Percentiles rank a stretch among this genome's conserved stretches.
These are phyloP conservation scores for Syncephalastrum contaminatum DNA, from an alignment of 371 early-diverging fungal species.

Conservation along the genomic window DNA sequence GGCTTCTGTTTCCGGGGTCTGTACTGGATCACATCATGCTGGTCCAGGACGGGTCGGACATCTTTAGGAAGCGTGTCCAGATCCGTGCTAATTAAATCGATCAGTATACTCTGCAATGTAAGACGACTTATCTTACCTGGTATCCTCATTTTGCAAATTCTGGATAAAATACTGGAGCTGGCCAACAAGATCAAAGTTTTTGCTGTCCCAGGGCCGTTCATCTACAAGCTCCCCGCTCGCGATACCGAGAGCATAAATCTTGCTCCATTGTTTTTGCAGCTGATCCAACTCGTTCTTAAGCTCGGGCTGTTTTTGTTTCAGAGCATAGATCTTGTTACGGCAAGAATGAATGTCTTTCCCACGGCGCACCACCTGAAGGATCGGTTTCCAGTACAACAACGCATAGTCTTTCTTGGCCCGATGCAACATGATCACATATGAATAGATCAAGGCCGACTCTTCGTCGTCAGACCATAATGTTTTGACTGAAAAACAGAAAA, in stretches of 20 bases:
- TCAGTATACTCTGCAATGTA: too few relatives aligned
- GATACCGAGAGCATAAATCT: conserved; percentile 11
- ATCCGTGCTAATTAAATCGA: too few relatives aligned
- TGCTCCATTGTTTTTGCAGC: conserved; percentile 12
- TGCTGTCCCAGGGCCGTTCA: conserved; percentile 18
- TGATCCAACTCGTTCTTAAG: neutral
- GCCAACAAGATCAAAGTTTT: conserved; percentile 12
- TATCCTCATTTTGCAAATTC: neutral
- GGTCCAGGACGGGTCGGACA: too few relatives aligned
- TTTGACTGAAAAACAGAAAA: too few relatives aligned
- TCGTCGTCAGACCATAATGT: too few relatives aligned
- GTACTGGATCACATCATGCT: too few relatives aligned
- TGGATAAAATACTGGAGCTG: conserved; percentile 20
- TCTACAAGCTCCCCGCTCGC: conserved; percentile 10
- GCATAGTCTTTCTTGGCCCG: conserved; percentile 5
- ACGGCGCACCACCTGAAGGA: conserved; percentile 10
- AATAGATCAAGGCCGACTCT: conserved; percentile 10
- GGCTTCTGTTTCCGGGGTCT: too few relatives aligned
- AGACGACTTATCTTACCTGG: too few relatives aligned
- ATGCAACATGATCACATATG: conserved; percentile 16
- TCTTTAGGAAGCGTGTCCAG: too few relatives aligned
- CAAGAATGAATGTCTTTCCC: too few relatives aligned
- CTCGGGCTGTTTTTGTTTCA: neutral
- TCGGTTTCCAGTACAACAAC: conserved; percentile 11
- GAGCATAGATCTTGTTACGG: too few relatives aligned